Evolutionary conservation across 257 asterid species (phyloP).

Genomic region (Voacanga thouarsii): DNA sequence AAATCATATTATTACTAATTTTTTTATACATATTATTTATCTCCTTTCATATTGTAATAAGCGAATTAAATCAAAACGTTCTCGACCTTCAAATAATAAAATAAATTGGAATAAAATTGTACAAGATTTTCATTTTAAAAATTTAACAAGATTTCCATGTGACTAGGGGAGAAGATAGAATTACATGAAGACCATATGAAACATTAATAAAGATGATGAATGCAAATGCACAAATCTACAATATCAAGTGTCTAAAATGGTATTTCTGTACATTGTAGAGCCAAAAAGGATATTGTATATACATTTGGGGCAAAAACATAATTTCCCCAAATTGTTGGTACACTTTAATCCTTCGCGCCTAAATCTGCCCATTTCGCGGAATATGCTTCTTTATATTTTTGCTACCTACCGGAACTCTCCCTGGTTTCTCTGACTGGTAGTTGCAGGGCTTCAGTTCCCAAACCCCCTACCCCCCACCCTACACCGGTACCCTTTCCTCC

Average conservation of each 20-base stretch:
- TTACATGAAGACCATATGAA: too few relatives aligned
- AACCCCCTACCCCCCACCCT: background rate
- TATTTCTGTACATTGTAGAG: background rate
- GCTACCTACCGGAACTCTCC: background rate
- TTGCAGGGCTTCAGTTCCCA: background rate
- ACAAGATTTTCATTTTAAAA: too few relatives aligned
- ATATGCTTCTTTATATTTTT: background rate
- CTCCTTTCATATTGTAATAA: too few relatives aligned
- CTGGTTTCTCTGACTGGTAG: conserved; percentile 16
- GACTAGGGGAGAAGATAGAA: background rate
- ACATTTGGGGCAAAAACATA: background rate
- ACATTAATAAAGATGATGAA: too few relatives aligned
- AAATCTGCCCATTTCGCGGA: background rate
- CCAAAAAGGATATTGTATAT: background rate
- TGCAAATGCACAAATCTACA: too few relatives aligned
- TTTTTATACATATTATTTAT: too few relatives aligned
- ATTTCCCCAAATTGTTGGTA: background rate
- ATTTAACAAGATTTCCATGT: too few relatives aligned
- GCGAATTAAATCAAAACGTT: too few relatives aligned
- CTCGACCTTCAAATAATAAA: too few relatives aligned
- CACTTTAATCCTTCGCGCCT: background rate
- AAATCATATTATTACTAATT: too few relatives aligned
- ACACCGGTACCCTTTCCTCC: too few relatives aligned
- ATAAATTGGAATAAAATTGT: too few relatives aligned
- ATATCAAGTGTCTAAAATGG: background rate